phyloP scores from a whole-genome alignment of 371 early-diverging fungal species.

The Syncephalis plumigaleata region DNA sequence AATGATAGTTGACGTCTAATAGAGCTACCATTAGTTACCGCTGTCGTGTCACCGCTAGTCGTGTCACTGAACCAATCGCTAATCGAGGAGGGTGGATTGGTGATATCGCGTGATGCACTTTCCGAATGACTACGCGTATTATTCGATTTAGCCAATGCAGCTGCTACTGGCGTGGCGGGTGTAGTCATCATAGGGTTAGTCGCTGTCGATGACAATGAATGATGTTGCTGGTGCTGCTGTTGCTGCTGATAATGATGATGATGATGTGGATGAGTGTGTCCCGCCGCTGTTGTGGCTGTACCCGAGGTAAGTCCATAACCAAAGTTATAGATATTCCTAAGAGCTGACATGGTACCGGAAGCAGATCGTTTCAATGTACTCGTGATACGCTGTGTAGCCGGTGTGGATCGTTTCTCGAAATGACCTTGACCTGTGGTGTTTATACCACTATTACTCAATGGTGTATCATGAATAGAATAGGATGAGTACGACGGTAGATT shows the following conservation, averaged over 20 bases:
- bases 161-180: neutral
- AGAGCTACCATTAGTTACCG: neutral
- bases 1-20: neutral
- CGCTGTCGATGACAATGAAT: neutral
- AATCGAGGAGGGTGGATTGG: too few species aligned
- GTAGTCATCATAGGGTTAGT: neutral
- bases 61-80: too few species aligned
- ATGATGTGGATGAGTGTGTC: too few species aligned
- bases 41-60: too few species aligned
- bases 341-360: slow-evolving; percentile 16
- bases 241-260: too few species aligned
- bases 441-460: slow-evolving; percentile 1
- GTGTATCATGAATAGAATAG: slow-evolving; percentile 7
- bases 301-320: slow-evolving; percentile 6
- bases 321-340: slow-evolving; percentile 11
- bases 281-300: neutral
- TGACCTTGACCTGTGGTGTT: too few species aligned
- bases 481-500: slow-evolving; percentile 2
- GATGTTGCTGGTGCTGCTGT: neutral
- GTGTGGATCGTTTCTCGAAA: neutral
- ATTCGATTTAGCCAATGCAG: neutral
- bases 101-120: too few species aligned
- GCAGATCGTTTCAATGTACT: slow-evolving; percentile 24
- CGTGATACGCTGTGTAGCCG: slow-evolving; percentile 6
- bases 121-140: neutral